Base-by-base conservation (phyloP, 139 green algal species). In the Coccomyxa sp. region DNA sequence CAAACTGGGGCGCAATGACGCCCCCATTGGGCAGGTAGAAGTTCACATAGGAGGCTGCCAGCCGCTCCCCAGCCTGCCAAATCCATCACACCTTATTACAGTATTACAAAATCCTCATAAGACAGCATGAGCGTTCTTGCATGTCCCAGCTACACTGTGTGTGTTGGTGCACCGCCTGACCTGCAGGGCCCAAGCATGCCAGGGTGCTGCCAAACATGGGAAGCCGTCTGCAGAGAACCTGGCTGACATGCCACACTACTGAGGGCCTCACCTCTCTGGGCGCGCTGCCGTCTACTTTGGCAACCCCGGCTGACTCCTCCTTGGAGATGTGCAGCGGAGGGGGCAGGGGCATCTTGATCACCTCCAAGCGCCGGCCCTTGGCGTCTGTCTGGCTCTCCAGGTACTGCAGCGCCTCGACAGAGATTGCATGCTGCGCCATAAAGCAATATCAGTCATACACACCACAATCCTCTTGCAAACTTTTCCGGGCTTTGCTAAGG, bases 21-120 rank as follows among this genome's bases (percentile, higher is more conserved):
- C 84, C 89, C 12, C 89, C 91, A 38, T 95, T 95, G 38, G 83
- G 86, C 14, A 91, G 77, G 84, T 95, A 95, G 78, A 93, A 93
- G 83, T 95, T 95, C 81, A 90, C 82, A 75, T 95, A 95, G 12
- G 82, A 89, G 68, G 77, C 90, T 7, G 86, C 81, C 76, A 94
- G 78, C 41, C 86, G 80, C 7, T 84, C 84, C 1, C 84, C 86
- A 12, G 85, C 73, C 70, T 75, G 14, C 80, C 5, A 7, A 22
- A 64, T 64, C 50, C 50, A 64, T 64, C 50, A n/a, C n/a, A n/a
- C n/a, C n/a, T n/a, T n/a, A n/a, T n/a, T n/a, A n/a, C n/a, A n/a
- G n/a, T n/a, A n/a, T n/a, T n/a, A n/a, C n/a, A n/a, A 31, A 73
- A 18, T 73, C 24, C 12, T 22, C n/a, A 31, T 8, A 8, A 8